Evolutionary conservation across 2,329 filamentous ascomycete species (phyloP), one percentile per base, ranked within the genome.

Genomic region (Pyrenophora tritici-repentis): DNA sequence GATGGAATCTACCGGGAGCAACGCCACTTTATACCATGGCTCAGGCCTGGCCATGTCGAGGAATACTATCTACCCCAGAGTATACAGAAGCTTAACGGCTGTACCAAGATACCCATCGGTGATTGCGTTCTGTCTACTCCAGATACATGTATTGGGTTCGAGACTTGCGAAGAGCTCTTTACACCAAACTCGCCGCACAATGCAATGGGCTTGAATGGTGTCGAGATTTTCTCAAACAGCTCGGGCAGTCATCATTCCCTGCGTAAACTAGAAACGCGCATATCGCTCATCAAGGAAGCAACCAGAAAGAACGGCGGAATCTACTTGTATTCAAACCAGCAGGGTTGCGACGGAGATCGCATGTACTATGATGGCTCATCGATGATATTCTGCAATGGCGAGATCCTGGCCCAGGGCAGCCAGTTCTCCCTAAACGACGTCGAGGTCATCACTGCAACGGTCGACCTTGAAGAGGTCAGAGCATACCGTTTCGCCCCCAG

Each of bases 381-480:
- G 8, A 82, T 88, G 78, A 85, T 88, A 45, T 61, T 89, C 8
- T 74, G 83, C 51, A 85, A 83, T 53, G 86, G 85, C 7, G 78
- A 82, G 13, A 80, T 86, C 35, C 77, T 89, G 1, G 85, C 84
- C 1, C 86, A 89, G 66, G 85, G 82, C 2, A 81, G 80, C 1
- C 86, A 89, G 59, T 89, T 89, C 72, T 82, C 78, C 12, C 70
- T 89, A 8, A 80, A 62, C 13, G 63, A 71, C 43, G 77, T 86
- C 0, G 77, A 82, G 47, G 81, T 83, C 3, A 73, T 83, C 31
- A 78, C 82, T 3, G 82, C 81, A 1, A 77, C 81, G 0, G 79
- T 84, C 0, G 83, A 86, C 48, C 68, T 86, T 2, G 89, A 93
- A 62, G 85, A 90, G 56, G 87, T 93, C 5, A 77, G 87, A 26